Conservation (phyloP, 306 rosid genomes). For the Inga oerstediana region DNA sequence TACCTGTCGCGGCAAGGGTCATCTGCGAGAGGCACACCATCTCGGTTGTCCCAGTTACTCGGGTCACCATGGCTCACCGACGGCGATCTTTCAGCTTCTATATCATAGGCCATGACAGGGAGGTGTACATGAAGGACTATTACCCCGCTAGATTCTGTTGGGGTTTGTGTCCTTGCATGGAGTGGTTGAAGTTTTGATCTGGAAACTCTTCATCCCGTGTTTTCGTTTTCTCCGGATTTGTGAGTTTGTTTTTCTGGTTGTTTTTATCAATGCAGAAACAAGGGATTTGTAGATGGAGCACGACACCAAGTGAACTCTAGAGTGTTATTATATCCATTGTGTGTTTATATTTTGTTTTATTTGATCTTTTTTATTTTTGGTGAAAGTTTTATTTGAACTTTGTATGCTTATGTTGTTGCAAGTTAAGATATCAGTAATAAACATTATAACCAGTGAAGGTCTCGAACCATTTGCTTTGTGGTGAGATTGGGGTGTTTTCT, state of each 20-base stretch:
- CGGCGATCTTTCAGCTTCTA: constrained; percentile 81
- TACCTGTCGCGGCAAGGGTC: constrained; percentile 77
- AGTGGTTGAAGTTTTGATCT: constrained; percentile 79
- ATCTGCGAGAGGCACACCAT: constrained; percentile 88
- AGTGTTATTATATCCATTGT: background rate
- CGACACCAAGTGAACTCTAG: background rate
- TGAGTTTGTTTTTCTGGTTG: constrained; percentile 16
- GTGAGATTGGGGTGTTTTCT: background rate
- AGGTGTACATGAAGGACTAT: constrained; percentile 87
- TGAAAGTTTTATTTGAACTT: background rate
- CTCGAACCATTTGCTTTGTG: background rate
- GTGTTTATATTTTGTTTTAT: background rate
- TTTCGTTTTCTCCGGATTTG: constrained; percentile 2
- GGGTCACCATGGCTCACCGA: constrained; percentile 80
- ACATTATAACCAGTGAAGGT: background rate
- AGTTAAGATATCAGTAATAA: background rate
- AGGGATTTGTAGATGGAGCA: constrained; percentile 27
- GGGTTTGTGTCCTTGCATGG: constrained; percentile 97
- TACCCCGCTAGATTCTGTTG: constrained; percentile 88
- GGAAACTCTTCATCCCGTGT: constrained; percentile 13
- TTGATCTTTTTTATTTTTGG: background rate
- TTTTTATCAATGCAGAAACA: constrained; percentile 7
- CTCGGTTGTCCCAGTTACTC: constrained; percentile 87
- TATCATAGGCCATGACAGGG: constrained; percentile 73
- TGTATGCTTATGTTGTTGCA: background rate